Evolutionary conservation across 1,284 basidiomycete genomes (phyloP), one percentile per base, ranked within the genome.

Genomic region (Sporisorium reilianum): DNA sequence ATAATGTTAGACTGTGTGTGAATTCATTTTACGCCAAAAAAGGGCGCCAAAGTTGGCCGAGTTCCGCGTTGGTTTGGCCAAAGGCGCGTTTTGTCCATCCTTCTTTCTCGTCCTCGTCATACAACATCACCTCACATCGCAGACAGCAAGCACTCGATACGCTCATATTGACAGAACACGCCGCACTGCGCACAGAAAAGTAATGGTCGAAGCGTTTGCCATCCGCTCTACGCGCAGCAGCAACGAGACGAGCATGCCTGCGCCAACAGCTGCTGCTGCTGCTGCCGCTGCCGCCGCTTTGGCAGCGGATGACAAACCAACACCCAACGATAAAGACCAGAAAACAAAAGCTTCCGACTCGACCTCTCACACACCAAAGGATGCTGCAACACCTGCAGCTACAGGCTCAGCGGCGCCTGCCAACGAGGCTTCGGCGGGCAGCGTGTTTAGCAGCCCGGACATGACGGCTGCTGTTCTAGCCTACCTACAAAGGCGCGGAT

Each of bases 401-500:
- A 25, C 60, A 34, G 55, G 45, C 16, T 55, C 60, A 18, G 32
- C 63, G 28, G 52, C 60, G 6, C 30, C 59, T 38, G 36, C 55
- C 38, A 65, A 66, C 46, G 66, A 66, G 8, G 60, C 62, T 30
- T 56, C 65, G 2, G 56, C 48, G 2, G 66, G 63, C 2, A 66
- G 58, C 55, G 59, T 75, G 23, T 69, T 69, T 42, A 75, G 72
- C 64, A 71, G 53, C 22, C 64, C 73, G 2, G 67, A 75, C 36
- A 70, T 71, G 67, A 75, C 67, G 3, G 63, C 73, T 42, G 67
- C 73, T 26, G 67, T 75, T 11, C 68, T 75, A 5, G 48, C 67
- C 26, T 97, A 96, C 85, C 88, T 97, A 51, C 90, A 91, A 57
- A 87, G 90, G 26, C 89, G 94, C 54, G 95, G 95, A 5, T 91